Evolutionary conservation across 768 basidiomycete genomes (phyloP), one percentile per base, ranked within the genome.

Genomic region (Suillus luteus): DNA sequence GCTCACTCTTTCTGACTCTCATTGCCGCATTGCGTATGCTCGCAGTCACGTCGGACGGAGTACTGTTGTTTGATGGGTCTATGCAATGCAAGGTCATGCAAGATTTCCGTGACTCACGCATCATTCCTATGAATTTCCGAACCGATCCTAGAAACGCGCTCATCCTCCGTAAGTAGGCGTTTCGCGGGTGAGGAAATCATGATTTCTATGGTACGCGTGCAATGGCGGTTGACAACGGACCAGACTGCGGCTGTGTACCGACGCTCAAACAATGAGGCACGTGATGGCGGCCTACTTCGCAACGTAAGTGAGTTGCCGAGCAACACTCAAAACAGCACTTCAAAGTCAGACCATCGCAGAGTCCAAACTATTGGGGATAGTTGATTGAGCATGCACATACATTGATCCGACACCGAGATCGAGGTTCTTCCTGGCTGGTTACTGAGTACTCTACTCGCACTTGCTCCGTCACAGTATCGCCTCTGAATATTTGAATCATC

Each of bases 1-100:
- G 73, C 82, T 70, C 72, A 90, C 89, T 81, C 76, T 87, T 87
- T 71, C 89, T 75, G 55, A 82, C 82, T 65, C 88, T 86, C 67
- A 85, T 76, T 59, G 84, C 85, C 35, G 87, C 75, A 67, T 80
- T 85, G 63, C 83, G 83, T 61, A 91, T 81, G 62, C 77, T 79
- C n/a, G 81, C 78, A 49, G 80, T 74, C 31, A 88, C 74, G 58
- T 89, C 87, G 60, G 79, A 74, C 37, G 82, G 75, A 19, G 78
- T 74, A 14, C 84, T 86, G 64, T 61, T 57, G 33, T 41, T 27
- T 58, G 64, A 35, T 27, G 43, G 46, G 51, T 63, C 64, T 69
- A 67, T 65, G 63, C 55, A 67, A 37, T 46, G 46, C 37, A 33
- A 40, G 59, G 64, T 48, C 61, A 57, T 38, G 37, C 62, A 62